A percentile compares a stretch with the other conserved stretches of the same genome.
phyloP scores from a whole-genome alignment of 176 grass and related monocot genomes.

The Pharus latifolius region DNA sequence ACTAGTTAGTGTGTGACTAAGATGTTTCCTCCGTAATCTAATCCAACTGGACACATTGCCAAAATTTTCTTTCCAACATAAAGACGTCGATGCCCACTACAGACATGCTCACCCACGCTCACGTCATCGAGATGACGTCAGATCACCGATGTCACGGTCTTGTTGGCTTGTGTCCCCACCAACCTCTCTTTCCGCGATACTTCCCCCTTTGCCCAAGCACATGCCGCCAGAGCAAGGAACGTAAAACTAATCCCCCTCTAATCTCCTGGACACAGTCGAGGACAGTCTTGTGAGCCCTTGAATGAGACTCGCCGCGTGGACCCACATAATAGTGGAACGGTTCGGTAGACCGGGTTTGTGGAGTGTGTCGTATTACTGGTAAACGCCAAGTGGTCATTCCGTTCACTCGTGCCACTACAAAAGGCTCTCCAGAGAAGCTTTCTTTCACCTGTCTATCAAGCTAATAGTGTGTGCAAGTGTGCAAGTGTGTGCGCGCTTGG shows the following conservation, averaged over 20 bases:
- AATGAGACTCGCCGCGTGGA: background rate
- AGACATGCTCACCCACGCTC: background rate
- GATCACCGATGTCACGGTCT: background rate
- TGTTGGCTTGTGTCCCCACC: background rate
- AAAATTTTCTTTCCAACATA: too few species aligned
- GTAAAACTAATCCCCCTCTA: too few species aligned
- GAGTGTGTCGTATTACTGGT: background rate
- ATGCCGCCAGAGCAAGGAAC: constrained; percentile 5
- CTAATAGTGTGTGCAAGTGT: background rate
- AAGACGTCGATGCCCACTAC: background rate
- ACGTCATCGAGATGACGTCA: background rate
- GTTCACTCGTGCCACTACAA: background rate
- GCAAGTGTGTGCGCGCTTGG: background rate
- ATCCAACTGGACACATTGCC: too few species aligned
- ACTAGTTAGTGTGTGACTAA: too few species aligned
- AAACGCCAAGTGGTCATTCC: background rate
- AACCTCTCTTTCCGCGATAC: background rate
- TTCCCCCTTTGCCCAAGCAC: constrained; percentile 11
- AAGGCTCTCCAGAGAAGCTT: background rate
- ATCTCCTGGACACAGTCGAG: background rate
- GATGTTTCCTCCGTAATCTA: too few species aligned
- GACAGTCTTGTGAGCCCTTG: background rate
- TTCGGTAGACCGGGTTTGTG: background rate
- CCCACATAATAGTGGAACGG: background rate
- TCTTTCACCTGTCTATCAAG: too few species aligned